Evolutionary conservation across 129 eudicot genomes (phyloP).

Genomic region (Heracleum sosnowskyi): DNA sequence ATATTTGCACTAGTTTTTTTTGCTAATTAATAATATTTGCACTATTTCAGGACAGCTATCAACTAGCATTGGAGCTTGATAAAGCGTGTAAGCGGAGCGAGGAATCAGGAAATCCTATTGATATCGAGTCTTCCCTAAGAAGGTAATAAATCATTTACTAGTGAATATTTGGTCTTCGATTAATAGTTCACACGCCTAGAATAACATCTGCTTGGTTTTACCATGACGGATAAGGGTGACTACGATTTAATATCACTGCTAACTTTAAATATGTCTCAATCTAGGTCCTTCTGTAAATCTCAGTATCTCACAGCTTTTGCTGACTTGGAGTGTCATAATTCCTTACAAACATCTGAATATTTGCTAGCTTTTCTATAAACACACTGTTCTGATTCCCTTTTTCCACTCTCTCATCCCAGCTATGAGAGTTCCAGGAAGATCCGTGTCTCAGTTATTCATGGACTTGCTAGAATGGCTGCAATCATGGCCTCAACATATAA

Average conservation of each 20-base stretch:
- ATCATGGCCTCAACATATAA: constrained; percentile 97
- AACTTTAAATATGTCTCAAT: not conserved
- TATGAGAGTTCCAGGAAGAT: constrained; percentile 80
- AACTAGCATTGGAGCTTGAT: constrained; percentile 87
- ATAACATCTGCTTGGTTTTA: not conserved
- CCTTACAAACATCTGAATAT: too few species aligned
- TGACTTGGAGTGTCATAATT: not conserved
- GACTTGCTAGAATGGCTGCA: constrained; percentile 98
- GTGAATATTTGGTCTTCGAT: not conserved
- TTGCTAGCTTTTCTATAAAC: not conserved
- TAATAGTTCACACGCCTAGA: not conserved
- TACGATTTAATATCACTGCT: not conserved
- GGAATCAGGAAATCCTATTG: constrained; percentile 53
- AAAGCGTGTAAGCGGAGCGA: constrained; percentile 55
- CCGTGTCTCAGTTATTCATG: constrained; percentile 89
- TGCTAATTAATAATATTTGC: not conserved
- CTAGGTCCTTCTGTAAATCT: not conserved
- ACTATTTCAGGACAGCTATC: constrained; percentile 67
- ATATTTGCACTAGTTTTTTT: not conserved
- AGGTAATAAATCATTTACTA: constrained; percentile 29
- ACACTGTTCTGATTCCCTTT: not conserved
- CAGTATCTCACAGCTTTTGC: not conserved
- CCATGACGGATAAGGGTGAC: not conserved
- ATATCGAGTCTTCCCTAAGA: constrained; percentile 55
- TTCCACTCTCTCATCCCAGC: constrained; percentile 22